Base-by-base conservation (phyloP, 805 yeast species). In the Diddensiella santjacobensis region DNA sequence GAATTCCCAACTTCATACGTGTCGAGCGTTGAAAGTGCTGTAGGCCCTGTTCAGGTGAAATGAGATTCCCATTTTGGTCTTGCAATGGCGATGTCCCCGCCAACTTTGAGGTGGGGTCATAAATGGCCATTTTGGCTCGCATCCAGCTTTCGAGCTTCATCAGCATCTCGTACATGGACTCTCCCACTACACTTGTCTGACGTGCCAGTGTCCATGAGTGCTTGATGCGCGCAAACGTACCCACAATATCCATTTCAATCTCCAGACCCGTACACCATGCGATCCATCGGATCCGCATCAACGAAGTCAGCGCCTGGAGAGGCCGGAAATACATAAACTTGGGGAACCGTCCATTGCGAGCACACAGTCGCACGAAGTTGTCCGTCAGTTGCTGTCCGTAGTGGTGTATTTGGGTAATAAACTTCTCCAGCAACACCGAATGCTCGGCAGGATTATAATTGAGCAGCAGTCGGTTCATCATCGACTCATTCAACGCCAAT, bases 231-330 rank as follows among this genome's bases (percentile, higher is more conserved):
- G 45, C 53, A 30, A 58, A 50, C 17, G 53, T 42, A 22, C 60
- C 57, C 41, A 58, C 60, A 1, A 60, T 53, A 11, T 60, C 54
- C 11, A 64, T 61, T 19, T 61, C 60, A n/a, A 54, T 43, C 20
- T 59, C 61, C 8, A 54, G 30, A 2, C 58, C 51, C 13, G 40
- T 22, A 29, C 44, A 17, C 53, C 55, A 48, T 17, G 49, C 40
- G 29, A 53, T 20, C 22, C 54, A 39, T 11, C 52, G 37, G 8
- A 53, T 35, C 23, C 57, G 45, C 24, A 51, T 33, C 48, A 55
- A 30, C 11, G 54, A 44, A 11, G 54, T 37, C 36, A 55, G 42
- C n/a, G 58, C 53, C 40, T 48, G 44, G 40, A 55, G 45, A 15
- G 58, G 58, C 23, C 58, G 51, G 41, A 51, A 51, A 40, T 52